Evolutionary conservation across 1,139 yeast genomes (phyloP).

Genomic region (Kurtzmaniella quercitrusa): DNA sequence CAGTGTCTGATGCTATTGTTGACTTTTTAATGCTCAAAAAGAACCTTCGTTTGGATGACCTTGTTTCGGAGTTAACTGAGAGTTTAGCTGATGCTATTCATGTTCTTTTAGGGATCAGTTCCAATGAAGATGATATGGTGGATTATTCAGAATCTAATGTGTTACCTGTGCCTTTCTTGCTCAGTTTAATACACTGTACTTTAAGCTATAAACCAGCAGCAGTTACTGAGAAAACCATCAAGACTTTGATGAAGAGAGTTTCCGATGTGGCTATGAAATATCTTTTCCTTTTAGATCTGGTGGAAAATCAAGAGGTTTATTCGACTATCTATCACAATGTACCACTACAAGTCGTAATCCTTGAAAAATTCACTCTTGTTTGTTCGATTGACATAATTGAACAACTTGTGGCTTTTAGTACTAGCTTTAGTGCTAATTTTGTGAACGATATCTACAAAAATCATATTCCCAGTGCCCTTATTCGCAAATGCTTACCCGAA

Average conservation of each 20-base stretch:
- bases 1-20: constrained; percentile 28
- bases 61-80: constrained; percentile 37
- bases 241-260: constrained; percentile 16
- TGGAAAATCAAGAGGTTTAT: constrained; percentile 26
- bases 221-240: constrained; percentile 29
- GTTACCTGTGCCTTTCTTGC: constrained; percentile 49
- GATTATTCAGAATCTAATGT: constrained; percentile 15
- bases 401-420: constrained; percentile 22
- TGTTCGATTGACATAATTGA: constrained; percentile 57
- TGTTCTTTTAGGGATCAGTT: constrained; percentile 14
- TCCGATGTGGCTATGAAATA: constrained; percentile 17
- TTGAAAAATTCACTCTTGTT: constrained; percentile 48
- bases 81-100: constrained; percentile 34
- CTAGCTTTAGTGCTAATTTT: constrained; percentile 20
- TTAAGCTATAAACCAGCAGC: constrained; percentile 58
- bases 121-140: neutral
- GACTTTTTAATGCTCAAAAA: constrained; percentile 40
- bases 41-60: constrained; percentile 39
- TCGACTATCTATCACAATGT: constrained; percentile 27
- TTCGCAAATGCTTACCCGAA: constrained; percentile 31
- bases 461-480: constrained; percentile 18
- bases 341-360: constrained; percentile 37
- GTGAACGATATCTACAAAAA: constrained; percentile 23
- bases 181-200: constrained; percentile 50
- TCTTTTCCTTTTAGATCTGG: constrained; percentile 24